Conservation (phyloP, 1,284 basidiomycete genomes). For the Moesziomyces parantarcticus region DNA sequence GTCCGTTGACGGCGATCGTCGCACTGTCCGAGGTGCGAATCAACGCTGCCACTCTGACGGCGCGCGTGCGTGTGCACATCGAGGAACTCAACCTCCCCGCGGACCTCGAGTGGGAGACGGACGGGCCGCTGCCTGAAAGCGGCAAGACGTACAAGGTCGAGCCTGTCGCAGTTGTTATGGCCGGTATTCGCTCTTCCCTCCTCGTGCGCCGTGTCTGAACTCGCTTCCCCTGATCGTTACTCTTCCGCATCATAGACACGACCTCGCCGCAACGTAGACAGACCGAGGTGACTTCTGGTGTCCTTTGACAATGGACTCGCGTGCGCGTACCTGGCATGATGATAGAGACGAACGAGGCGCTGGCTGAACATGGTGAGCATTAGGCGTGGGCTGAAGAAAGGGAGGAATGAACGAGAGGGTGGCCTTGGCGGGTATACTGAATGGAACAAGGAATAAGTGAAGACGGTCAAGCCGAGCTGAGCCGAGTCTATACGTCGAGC, state of each 20-base stretch:
- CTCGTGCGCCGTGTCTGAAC: constrained; percentile 25
- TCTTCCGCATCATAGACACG: no score
- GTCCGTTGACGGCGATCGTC: constrained; percentile 32
- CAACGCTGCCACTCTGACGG: constrained; percentile 17
- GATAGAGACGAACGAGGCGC: not conserved
- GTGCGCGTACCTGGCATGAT: not conserved
- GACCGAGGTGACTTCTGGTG: not conserved
- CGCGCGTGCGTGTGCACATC: constrained; percentile 39
- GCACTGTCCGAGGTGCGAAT: constrained; percentile 38
- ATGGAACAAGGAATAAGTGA: not conserved
- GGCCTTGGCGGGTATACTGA: not conserved
- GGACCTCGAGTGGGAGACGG: constrained; percentile 37
- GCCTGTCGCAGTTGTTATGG: constrained; percentile 19
- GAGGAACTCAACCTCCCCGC: constrained; percentile 33
- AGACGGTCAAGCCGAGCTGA: not conserved
- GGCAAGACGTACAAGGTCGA: constrained; percentile 25
- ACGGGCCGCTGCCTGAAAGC: constrained; percentile 8
- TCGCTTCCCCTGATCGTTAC: no score
- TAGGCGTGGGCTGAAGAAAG: no score
- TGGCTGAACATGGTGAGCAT: not conserved
- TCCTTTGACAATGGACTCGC: not conserved
- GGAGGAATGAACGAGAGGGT: not conserved
- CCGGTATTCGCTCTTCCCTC: constrained; percentile 29
- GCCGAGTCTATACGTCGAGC: constrained; percentile 15
- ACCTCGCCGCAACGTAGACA: no score